A percentile compares a stretch with the other conserved stretches of the same genome.
These are phyloP conservation scores for Kandelia obovata DNA, from an alignment of 345 rosid genomes.

Conservation along the genomic window DNA sequence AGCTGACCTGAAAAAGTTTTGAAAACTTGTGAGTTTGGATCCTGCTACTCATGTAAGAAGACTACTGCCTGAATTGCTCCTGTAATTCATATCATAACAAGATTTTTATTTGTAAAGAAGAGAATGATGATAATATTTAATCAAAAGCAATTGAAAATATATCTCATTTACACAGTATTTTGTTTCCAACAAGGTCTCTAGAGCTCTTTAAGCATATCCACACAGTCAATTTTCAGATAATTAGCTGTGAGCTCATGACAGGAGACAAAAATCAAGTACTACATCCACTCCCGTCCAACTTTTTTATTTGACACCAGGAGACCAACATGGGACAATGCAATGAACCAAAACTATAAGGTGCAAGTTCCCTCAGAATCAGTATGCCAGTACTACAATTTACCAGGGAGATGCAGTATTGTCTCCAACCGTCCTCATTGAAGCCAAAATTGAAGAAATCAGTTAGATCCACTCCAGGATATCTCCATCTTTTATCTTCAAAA, in stretches of 20 bases:
- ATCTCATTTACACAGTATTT: neutral
- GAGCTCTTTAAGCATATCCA: neutral
- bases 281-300: neutral
- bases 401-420: constrained; percentile 49
- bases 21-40: constrained; percentile 19
- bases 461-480: constrained; percentile 41
- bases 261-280: neutral
- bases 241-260: too few relatives aligned
- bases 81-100: constrained; percentile 17
- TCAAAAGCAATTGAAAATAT: neutral
- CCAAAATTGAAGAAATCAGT: constrained; percentile 72
- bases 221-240: neutral
- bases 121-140: neutral
- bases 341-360: neutral
- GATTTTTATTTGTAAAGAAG: neutral
- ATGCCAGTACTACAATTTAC: constrained; percentile 27
- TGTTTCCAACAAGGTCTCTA: neutral
- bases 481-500: constrained; percentile 63
- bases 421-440: constrained; percentile 65
- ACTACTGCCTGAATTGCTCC: constrained; percentile 31
- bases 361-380: neutral
- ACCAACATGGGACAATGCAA: too few relatives aligned
- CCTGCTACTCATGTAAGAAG: constrained; percentile 15
- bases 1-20: constrained; percentile 26
- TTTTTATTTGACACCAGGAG: too few relatives aligned